These are phyloP conservation scores for Pleurotus giganteus DNA, from an alignment of 768 basidiomycete species.

Conservation along the genomic window DNA sequence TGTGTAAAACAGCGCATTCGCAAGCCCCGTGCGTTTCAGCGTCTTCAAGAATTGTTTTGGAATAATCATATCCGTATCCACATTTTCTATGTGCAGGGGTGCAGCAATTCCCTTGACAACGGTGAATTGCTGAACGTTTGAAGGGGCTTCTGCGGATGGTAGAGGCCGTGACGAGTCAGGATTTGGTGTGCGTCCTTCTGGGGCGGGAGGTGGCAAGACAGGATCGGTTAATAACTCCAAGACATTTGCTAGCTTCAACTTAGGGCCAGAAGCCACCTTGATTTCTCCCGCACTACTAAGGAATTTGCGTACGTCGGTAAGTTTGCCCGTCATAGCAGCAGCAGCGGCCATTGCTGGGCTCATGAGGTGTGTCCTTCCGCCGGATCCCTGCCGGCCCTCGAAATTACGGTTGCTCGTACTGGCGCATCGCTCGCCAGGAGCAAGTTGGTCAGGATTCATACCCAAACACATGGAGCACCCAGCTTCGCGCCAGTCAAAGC, in stretches of 20 bases:
- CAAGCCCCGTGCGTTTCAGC: slow-evolving; percentile 84
- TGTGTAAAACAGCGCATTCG: slow-evolving; percentile 80
- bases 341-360: slow-evolving; percentile 93
- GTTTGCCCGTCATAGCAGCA: slow-evolving; percentile 80
- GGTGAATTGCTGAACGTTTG: slow-evolving; percentile 60
- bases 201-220: slow-evolving; percentile 52
- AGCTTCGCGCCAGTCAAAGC: slow-evolving; percentile 94
- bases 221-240: slow-evolving; percentile 79
- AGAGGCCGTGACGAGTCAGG: slow-evolving; percentile 30
- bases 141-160: slow-evolving; percentile 41
- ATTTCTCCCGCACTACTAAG: slow-evolving; percentile 46
- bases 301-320: slow-evolving; percentile 83
- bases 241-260: slow-evolving; percentile 68
- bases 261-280: slow-evolving; percentile 41
- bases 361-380: slow-evolving; percentile 86
- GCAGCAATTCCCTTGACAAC: slow-evolving; percentile 74
- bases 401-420: slow-evolving; percentile 94
- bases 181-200: slow-evolving; percentile 33
- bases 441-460: slow-evolving; percentile 92
- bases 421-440: slow-evolving; percentile 81
- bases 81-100: slow-evolving; percentile 78
- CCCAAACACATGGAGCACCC: slow-evolving; percentile 96
- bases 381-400: slow-evolving; percentile 85
- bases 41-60: slow-evolving; percentile 95
- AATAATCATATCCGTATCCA: slow-evolving; percentile 94